A percentile compares a stretch with the other conserved stretches of the same genome.
phyloP scores from a whole-genome alignment of 352 stramenopile genomes.

The Globisporangium uncinulatum region DNA sequence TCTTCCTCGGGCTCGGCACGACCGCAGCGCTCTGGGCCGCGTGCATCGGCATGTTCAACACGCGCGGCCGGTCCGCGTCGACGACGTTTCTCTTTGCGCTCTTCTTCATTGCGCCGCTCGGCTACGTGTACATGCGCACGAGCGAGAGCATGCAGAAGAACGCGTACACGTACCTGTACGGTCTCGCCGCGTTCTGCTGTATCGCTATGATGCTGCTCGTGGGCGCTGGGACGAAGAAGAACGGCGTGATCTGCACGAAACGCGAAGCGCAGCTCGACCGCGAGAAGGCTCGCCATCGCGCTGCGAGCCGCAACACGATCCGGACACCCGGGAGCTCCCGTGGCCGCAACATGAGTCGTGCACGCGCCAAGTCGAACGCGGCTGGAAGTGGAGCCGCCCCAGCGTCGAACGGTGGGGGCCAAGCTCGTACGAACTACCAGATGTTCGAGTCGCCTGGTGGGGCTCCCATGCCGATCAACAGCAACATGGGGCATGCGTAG shows the following conservation, averaged over 20 bases:
- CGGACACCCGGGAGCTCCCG: slow-evolving; percentile 54
- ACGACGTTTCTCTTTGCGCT: slow-evolving; percentile 51
- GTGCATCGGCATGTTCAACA: slow-evolving; percentile 62
- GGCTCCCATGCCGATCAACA: background rate
- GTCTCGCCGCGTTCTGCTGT: slow-evolving; percentile 31
- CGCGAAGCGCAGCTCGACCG: slow-evolving; percentile 49
- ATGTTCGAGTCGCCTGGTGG: slow-evolving; percentile 56
- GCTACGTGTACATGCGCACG: slow-evolving; percentile 34
- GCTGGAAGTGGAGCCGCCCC: too few relatives aligned
- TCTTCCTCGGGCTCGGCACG: slow-evolving; percentile 71
- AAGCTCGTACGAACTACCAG: slow-evolving; percentile 40
- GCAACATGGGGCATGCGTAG: too few relatives aligned
- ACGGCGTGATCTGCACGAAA: slow-evolving; percentile 70
- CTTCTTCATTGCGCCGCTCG: slow-evolving; percentile 43
- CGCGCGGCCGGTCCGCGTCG: slow-evolving; percentile 36
- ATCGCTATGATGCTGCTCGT: slow-evolving; percentile 30
- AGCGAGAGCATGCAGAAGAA: slow-evolving; percentile 26
- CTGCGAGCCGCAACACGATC: slow-evolving; percentile 36
- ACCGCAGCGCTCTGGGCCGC: slow-evolving; percentile 53
- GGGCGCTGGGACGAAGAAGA: slow-evolving; percentile 46
- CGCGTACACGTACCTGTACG: slow-evolving; percentile 52
- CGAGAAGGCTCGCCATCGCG: slow-evolving; percentile 23
- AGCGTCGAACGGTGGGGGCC: too few relatives aligned
- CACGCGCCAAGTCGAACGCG: slow-evolving; percentile 51
- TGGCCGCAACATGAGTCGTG: slow-evolving; percentile 58